These are phyloP conservation scores for Lentinula novae-zelandiae DNA, from an alignment of 1,284 basidiomycete genomes.

Conservation along the genomic window DNA sequence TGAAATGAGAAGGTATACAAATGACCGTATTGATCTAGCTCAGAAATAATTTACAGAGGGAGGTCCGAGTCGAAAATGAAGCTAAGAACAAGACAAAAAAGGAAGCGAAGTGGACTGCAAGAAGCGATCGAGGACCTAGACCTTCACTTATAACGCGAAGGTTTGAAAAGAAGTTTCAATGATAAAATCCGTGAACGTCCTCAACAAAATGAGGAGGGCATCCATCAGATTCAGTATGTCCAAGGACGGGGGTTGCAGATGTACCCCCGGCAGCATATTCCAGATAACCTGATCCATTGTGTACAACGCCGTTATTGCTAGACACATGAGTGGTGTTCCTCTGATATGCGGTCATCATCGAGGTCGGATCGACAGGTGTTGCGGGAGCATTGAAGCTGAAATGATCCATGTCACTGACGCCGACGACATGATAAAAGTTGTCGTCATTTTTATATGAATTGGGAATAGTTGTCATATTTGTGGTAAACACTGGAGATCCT, in stretches of 20 bases:
- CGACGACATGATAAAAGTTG: slow-evolving; percentile 33
- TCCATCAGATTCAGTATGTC: slow-evolving; percentile 9
- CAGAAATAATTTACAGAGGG: neutral
- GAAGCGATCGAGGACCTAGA: neutral
- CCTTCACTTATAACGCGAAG: neutral
- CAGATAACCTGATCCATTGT: slow-evolving; percentile 20
- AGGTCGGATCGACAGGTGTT: slow-evolving; percentile 4
- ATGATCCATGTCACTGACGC: slow-evolving; percentile 35
- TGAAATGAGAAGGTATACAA: neutral
- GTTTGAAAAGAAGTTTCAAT: slow-evolving; percentile 20
- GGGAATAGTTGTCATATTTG: neutral
- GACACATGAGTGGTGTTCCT: neutral
- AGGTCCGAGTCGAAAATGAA: neutral
- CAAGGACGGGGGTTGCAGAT: slow-evolving; percentile 21
- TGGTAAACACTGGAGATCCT: slow-evolving; percentile 39
- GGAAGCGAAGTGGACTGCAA: neutral
- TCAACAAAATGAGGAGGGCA: slow-evolving; percentile 30
- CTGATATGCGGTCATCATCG: slow-evolving; percentile 2
- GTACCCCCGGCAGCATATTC: slow-evolving; percentile 18
- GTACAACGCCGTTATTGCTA: neutral
- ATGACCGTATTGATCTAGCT: neutral
- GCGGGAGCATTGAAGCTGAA: slow-evolving; percentile 17
- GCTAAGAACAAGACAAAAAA: neutral
- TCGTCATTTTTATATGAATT: slow-evolving; percentile 29
- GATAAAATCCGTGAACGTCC: slow-evolving; percentile 31